Percentiles rank a stretch among this genome's conserved stretches.
phyloP scores from a whole-genome alignment of 495 filamentous ascomycete species.

The Thermochaetoides thermophila region DNA sequence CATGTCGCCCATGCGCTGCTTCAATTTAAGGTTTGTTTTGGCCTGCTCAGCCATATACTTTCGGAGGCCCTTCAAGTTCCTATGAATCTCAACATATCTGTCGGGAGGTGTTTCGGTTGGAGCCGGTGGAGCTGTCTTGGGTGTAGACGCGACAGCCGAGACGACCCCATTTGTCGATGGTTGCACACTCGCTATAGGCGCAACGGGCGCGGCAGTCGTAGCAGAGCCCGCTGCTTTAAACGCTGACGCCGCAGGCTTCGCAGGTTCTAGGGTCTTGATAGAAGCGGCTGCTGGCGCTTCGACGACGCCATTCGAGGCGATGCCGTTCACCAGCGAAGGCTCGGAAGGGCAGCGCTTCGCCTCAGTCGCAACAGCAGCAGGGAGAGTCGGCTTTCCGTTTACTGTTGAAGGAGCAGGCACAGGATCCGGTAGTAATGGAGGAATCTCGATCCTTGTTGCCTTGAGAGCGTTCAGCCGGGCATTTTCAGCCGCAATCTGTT shows the following conservation, averaged over 20 bases:
- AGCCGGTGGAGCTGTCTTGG: background rate
- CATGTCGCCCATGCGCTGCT: conserved; percentile 56
- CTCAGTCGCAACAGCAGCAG: too few relatives aligned
- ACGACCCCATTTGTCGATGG: conserved; percentile 7
- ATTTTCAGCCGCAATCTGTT: conserved; percentile 26
- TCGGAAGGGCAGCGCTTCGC: too few relatives aligned
- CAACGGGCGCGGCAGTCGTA: conserved; percentile 1
- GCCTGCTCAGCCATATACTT: conserved; percentile 38
- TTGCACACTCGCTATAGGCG: too few relatives aligned
- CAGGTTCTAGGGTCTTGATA: background rate
- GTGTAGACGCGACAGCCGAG: background rate
- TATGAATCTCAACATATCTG: conserved; percentile 54
- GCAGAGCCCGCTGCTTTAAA: conserved; percentile 1
- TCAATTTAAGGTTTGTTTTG: conserved; percentile 32
- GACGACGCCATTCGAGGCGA: too few relatives aligned
- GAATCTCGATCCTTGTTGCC: conserved; percentile 27
- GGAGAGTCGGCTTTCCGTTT: conserved; percentile 2
- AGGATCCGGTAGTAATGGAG: conserved; percentile 22
- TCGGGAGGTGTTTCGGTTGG: conserved; percentile 10
- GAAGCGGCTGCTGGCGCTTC: too few relatives aligned
- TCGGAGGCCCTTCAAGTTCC: conserved; percentile 57
- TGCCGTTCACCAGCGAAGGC: too few relatives aligned
- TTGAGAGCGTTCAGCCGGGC: conserved; percentile 27
- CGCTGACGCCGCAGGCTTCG: background rate
- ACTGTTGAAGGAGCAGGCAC: conserved; percentile 8